These are phyloP conservation scores for Trichoderma sp. DNA, from an alignment of 2,329 filamentous ascomycete species.

Conservation along the genomic window DNA sequence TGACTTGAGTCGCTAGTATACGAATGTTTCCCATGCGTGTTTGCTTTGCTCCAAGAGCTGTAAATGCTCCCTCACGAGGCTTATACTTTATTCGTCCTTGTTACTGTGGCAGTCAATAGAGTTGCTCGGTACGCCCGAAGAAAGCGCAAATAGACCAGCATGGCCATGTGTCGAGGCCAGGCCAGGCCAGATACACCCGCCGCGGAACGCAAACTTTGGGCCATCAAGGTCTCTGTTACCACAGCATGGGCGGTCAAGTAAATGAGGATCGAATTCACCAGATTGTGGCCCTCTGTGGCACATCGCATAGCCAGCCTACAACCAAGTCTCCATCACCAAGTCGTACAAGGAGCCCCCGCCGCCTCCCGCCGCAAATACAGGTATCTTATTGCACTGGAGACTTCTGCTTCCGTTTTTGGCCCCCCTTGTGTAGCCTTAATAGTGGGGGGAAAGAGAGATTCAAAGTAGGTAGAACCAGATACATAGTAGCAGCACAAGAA, in stretches of 20 bases:
- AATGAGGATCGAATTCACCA: not conserved
- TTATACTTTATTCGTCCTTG: not conserved
- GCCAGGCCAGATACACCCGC: not conserved
- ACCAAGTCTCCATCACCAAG: not conserved
- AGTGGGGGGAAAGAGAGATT: not conserved
- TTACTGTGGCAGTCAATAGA: not conserved
- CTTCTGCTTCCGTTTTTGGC: not conserved
- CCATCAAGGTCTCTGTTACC: constrained; percentile 23
- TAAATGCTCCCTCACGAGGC: not conserved
- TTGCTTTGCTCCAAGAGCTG: not conserved
- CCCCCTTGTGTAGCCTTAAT: constrained; percentile 15
- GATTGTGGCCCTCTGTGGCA: constrained; percentile 12
- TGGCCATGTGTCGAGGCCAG: not conserved
- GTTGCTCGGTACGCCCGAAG: not conserved
- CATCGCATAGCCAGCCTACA: constrained; percentile 21
- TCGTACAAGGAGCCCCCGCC: constrained; percentile 9
- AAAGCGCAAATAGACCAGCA: not conserved
- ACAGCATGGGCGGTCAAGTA: constrained; percentile 19
- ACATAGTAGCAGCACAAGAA: constrained; percentile 14
- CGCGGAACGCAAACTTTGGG: constrained; percentile 5
- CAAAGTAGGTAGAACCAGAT: not conserved
- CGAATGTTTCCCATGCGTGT: not conserved
- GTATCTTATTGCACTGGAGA: not conserved
- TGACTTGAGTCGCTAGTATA: not conserved
- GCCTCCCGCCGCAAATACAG: not conserved